A percentile compares a stretch with the other conserved stretches of the same genome.
These are phyloP conservation scores for Thielaviopsis punctulata DNA, from an alignment of 2,329 filamentous ascomycete genomes.

Conservation along the genomic window DNA sequence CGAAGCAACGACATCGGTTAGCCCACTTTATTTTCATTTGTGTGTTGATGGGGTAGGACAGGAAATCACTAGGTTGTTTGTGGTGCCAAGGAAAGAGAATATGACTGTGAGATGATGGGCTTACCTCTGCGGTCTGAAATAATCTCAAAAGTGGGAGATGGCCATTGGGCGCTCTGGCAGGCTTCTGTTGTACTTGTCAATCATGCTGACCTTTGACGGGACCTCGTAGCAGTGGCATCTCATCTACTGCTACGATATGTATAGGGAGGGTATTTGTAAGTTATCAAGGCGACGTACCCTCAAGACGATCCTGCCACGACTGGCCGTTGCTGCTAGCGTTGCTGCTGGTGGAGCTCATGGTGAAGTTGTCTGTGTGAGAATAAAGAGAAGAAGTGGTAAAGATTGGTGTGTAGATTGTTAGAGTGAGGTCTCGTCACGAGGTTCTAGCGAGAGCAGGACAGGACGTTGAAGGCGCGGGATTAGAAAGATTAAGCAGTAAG, in stretches of 20 bases:
- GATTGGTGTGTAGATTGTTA: background rate
- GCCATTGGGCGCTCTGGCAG: conserved; percentile 36
- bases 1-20: conserved; percentile 2
- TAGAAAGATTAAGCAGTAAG: background rate
- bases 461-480: background rate
- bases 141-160: conserved; percentile 46
- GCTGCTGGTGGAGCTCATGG: conserved; percentile 14
- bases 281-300: conserved; percentile 25
- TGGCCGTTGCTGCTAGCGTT: conserved; percentile 11
- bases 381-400: background rate
- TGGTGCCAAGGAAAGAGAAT: background rate
- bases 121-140: conserved; percentile 60
- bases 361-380: background rate
- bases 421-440: background rate
- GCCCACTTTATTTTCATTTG: background rate
- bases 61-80: background rate
- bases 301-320: conserved; percentile 39
- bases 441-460: background rate
- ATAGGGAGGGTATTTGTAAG: background rate
- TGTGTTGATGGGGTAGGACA: background rate
- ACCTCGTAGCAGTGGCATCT: no score
- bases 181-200: conserved; percentile 26
- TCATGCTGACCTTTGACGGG: background rate
- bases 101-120: conserved; percentile 15
- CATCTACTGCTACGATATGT: no score